Percentiles rank a stretch among this genome's conserved stretches.
phyloP scores from a whole-genome alignment of 2,329 filamentous ascomycete species.

The Fusarium sambucinum region DNA sequence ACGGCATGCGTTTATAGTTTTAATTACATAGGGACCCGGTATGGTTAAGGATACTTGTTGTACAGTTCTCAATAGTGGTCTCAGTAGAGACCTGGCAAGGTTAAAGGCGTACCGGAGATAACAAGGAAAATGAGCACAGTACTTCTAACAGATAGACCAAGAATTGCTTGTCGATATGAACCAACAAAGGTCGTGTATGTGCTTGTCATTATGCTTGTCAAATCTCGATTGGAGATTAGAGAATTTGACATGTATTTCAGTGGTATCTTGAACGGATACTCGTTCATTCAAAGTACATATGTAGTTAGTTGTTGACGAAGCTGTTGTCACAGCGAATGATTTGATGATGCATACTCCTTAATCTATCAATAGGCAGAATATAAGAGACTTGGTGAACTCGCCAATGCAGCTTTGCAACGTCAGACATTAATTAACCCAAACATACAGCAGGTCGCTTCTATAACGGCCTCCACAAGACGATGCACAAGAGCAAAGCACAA shows the following conservation, averaged over 20 bases:
- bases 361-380: no score
- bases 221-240: not conserved
- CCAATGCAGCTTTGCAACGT: no score
- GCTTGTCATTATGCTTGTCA: not conserved
- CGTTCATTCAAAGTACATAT: not conserved
- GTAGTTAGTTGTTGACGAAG: not conserved
- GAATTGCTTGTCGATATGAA: not conserved
- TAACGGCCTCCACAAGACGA: not conserved
- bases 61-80: conserved; percentile 5
- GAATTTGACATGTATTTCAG: no score
- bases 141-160: conserved; percentile 11
- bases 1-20: conserved; percentile 15
- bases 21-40: conserved; percentile 1
- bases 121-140: conserved; percentile 19
- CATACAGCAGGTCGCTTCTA: not conserved
- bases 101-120: conserved; percentile 40
- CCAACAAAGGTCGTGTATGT: not conserved
- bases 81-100: conserved; percentile 14
- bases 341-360: no score
- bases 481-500: not conserved
- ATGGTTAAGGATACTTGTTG: conserved; percentile 8
- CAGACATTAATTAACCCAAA: not conserved
- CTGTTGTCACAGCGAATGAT: no score
- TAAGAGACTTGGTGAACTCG: no score
- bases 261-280: not conserved